Percentiles rank a stretch among this genome's conserved stretches.
Conservation (phyloP, 768 basidiomycete species). For the Naganishia vishniacii region DNA sequence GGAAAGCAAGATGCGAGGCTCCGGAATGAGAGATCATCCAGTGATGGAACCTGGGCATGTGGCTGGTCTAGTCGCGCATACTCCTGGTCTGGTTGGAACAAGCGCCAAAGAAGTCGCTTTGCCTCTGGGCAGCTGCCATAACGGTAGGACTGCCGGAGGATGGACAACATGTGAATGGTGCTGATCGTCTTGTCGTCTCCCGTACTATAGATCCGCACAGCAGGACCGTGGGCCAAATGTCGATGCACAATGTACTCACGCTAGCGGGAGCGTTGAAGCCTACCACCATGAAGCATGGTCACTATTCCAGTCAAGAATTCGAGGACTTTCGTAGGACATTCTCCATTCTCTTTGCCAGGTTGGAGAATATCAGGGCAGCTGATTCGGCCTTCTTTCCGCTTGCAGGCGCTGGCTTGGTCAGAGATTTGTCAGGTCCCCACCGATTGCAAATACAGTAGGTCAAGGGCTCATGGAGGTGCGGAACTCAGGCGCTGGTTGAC, state of each 20-base stretch:
- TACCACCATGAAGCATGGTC: slow-evolving; percentile 1
- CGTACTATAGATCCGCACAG: not conserved
- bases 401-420: slow-evolving; percentile 12
- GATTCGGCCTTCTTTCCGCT: too few species aligned
- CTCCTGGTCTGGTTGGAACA: not conserved
- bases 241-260: not conserved
- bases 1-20: too few species aligned
- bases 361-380: too few species aligned
- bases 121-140: not conserved
- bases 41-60: slow-evolving; percentile 1
- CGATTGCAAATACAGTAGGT: slow-evolving; percentile 5
- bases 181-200: not conserved
- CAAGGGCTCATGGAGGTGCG: too few species aligned
- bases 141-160: not conserved
- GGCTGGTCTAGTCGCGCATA: slow-evolving; percentile 6
- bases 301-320: slow-evolving; percentile 9
- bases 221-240: not conserved
- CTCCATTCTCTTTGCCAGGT: too few species aligned
- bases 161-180: too few species aligned
- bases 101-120: not conserved
- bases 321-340: not conserved
- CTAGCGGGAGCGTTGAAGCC: slow-evolving; percentile 3
- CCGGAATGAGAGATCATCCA: not conserved
- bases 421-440: not conserved
- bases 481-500: too few species aligned